phyloP scores from a whole-genome alignment of 2,329 filamentous ascomycete species.

The Penicillium sp. region DNA sequence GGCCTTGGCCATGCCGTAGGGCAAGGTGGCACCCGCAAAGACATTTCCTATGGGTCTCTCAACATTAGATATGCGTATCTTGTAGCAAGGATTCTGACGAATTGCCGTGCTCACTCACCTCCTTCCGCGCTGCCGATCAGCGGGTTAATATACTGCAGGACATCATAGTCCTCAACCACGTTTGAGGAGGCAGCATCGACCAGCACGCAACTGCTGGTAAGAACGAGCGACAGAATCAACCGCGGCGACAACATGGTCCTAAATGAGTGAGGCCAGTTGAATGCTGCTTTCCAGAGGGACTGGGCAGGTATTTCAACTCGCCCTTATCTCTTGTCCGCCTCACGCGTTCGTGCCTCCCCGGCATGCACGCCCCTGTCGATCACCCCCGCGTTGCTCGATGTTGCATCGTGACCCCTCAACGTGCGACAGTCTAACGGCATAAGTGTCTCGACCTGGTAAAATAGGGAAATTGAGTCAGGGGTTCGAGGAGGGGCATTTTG shows the following conservation, averaged over 20 bases:
- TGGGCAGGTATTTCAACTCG: background rate
- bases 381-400: background rate
- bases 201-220: conserved; percentile 13
- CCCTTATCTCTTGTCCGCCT: background rate
- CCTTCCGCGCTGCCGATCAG: conserved; percentile 60
- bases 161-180: conserved; percentile 39
- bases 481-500: background rate
- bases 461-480: background rate
- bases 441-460: background rate
- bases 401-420: background rate
- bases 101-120: conserved; percentile 33
- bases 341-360: background rate
- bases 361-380: conserved; percentile 5
- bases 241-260: conserved; percentile 14
- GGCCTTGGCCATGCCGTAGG: conserved; percentile 62
- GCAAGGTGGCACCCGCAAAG: conserved; percentile 59
- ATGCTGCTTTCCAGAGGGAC: background rate
- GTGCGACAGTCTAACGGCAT: background rate
- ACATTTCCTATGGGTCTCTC: too few relatives aligned
- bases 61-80: too few relatives aligned
- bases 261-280: background rate
- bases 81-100: too few relatives aligned
- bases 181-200: conserved; percentile 12
- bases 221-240: conserved; percentile 16
- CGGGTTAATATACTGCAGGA: conserved; percentile 53